Conservation (phyloP, 257 asterid genomes). For the Forsythia suspensa region DNA sequence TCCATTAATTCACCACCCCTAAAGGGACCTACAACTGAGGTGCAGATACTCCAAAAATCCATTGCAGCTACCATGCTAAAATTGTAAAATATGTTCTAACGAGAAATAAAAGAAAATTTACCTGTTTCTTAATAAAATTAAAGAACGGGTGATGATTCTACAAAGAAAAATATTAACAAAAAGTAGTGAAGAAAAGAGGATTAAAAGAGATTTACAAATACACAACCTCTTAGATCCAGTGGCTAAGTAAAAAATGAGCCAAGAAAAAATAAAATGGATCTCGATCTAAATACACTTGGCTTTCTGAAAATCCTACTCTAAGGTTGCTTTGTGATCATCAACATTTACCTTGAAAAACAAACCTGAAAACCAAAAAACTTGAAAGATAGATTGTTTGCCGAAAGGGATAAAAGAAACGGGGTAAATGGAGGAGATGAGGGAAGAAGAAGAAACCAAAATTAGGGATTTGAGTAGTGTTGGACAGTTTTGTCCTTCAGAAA, state of each 20-base stretch:
- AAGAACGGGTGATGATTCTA: constrained; percentile 43
- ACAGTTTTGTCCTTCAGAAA: too few species aligned
- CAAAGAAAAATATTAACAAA: constrained; percentile 9
- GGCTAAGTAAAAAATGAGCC: constrained; percentile 12
- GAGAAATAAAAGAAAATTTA: constrained; percentile 14
- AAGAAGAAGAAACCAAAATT: neutral
- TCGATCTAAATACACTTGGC: constrained; percentile 79
- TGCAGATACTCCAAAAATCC: constrained; percentile 19
- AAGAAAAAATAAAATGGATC: constrained; percentile 37
- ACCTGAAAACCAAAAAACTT: constrained; percentile 34
- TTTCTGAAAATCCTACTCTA: constrained; percentile 42
- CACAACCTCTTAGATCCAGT: constrained; percentile 49
- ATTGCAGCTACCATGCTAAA: constrained; percentile 21
- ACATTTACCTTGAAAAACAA: constrained; percentile 21
- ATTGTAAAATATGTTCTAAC: neutral
- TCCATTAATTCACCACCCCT: constrained; percentile 85
- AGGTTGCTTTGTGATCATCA: constrained; percentile 44
- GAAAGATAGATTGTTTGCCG: constrained; percentile 68
- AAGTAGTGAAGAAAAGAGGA: neutral
- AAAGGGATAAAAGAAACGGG: constrained; percentile 89
- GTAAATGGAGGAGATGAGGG: constrained; percentile 40
- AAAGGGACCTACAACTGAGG: constrained; percentile 32
- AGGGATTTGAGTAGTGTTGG: too few species aligned
- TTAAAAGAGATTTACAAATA: constrained; percentile 40
- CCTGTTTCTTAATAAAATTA: constrained; percentile 67